Conservation (phyloP, 1,284 basidiomycete genomes). For the Ceratobasidium sp. region DNA sequence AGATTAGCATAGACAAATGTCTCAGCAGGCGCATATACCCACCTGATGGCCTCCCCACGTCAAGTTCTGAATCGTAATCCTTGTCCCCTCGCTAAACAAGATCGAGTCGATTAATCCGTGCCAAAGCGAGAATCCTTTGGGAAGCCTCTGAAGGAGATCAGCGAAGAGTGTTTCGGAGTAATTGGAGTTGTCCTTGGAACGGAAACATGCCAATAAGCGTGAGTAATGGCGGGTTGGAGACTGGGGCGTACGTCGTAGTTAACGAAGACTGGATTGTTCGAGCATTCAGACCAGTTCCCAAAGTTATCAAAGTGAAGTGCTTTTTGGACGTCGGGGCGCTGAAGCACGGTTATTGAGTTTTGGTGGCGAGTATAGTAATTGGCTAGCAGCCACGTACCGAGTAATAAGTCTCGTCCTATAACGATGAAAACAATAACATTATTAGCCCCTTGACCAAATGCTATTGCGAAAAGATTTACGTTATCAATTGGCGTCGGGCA, state of each 20-base stretch:
- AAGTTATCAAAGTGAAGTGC: constrained; percentile 51
- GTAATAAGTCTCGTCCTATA: not conserved
- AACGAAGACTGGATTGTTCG: constrained; percentile 47
- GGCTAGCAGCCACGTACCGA: not conserved
- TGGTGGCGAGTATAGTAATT: constrained; percentile 41
- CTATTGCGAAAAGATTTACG: constrained; percentile 17
- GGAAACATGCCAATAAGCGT: not conserved
- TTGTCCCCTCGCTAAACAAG: constrained; percentile 51
- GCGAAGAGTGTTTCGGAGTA: constrained; percentile 52
- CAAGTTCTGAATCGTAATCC: constrained; percentile 53
- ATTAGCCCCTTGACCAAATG: not conserved
- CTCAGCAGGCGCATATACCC: not conserved
- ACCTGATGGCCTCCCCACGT: constrained; percentile 51
- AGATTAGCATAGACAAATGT: not conserved
- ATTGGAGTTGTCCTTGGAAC: constrained; percentile 47
- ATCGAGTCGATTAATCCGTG: constrained; percentile 49
- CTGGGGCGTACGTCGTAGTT: constrained; percentile 3
- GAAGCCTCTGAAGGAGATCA: constrained; percentile 50
- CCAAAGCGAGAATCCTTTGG: constrained; percentile 49
- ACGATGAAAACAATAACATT: not conserved
- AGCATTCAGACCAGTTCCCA: constrained; percentile 50
- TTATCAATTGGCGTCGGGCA: constrained; percentile 42
- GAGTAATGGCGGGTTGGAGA: not conserved
- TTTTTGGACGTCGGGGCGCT: constrained; percentile 51
- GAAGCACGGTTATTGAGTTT: constrained; percentile 42